A percentile compares a stretch with the other conserved stretches of the same genome.
Evolutionary conservation across 2,329 filamentous ascomycete genomes (phyloP).

Genomic region (Fusarium illudens): DNA sequence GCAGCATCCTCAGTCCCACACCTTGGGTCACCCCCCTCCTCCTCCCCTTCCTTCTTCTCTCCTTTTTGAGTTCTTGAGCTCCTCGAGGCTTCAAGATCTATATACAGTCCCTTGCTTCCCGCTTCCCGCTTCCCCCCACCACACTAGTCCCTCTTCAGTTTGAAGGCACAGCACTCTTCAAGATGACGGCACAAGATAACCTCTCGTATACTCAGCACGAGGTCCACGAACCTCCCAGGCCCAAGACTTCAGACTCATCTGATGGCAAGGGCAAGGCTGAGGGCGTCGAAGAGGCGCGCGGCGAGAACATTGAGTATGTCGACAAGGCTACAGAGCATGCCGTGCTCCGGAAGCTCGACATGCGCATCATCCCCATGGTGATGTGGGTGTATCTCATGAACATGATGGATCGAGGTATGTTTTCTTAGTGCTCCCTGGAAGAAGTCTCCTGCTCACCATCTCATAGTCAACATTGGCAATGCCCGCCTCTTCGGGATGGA

Average conservation of each 20-base stretch:
- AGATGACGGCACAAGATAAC: slow-evolving; percentile 14
- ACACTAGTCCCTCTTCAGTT: neutral
- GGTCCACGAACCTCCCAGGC: neutral
- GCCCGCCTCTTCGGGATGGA: slow-evolving; percentile 60
- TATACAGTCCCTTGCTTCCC: neutral
- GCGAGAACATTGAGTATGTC: slow-evolving; percentile 25
- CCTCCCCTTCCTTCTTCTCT: neutral
- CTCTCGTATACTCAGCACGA: slow-evolving; percentile 10
- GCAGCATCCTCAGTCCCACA: neutral
- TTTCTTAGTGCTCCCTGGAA: rapidly evolving
- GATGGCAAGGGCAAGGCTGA: slow-evolving; percentile 7
- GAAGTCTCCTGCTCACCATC: neutral
- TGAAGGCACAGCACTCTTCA: neutral
- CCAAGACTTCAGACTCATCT: slow-evolving; percentile 33
- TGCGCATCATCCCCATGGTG: slow-evolving; percentile 45
- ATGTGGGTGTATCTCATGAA: slow-evolving; percentile 49
- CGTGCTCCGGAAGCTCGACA: slow-evolving; percentile 44
- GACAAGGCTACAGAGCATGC: slow-evolving; percentile 33
- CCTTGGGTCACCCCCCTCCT: neutral
- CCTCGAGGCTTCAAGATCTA: neutral
- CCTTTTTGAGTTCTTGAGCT: neutral
- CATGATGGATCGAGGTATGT: slow-evolving; percentile 47
- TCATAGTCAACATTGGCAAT: slow-evolving; percentile 73
- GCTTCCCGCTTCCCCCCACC: too few relatives aligned
- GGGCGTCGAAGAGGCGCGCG: slow-evolving; percentile 29